Base-by-base conservation (phyloP, 2,329 filamentous ascomycete genomes). In the Nemania sp. region DNA sequence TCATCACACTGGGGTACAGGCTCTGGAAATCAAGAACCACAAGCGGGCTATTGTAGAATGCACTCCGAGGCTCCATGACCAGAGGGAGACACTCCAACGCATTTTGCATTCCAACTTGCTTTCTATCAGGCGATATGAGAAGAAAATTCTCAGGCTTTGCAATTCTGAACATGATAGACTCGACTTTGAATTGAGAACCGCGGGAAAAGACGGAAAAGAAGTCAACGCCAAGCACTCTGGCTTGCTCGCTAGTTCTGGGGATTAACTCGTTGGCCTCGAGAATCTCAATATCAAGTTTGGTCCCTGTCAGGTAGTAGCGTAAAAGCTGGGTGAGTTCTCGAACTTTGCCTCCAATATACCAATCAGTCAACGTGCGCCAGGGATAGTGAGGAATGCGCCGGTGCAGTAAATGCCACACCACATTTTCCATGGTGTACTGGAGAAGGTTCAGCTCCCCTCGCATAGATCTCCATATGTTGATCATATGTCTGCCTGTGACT, bases 381-480 rank as follows among this genome's bases (percentile, higher is more conserved):
- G 88, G 81, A 73, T 96, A 97, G 73, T 97, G 92, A 5, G 95
- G 95, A 51, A 98, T 90, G 2, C 94, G 87, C 34, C 87, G 87
- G 68, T 96, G 92, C 2, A 99, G 82, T 1, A 98, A 76, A 76
- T 98, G 92, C 79, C 96, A 98, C 0, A 87, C 91, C 3, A 98
- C 91, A 69, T 97, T 97, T 75, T 98, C 95, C 86, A 98, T 90
- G 0, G 91, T 97, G 72, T 99, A 98, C 72, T 97, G 93, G 11
- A 97, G 82, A 29, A 99, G 79, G 67, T 93, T 96, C 29, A 99
- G 78, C 75, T 97, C 94, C n/a, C 89, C 86, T 59, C 92, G 86
- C 93, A 99, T 97, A 0, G 93, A 92, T 68, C 94, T 86, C 92
- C 95, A 98, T 47, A 98, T 90, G 68, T 98, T 98, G 78, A 99